Base-by-base conservation (phyloP, 2,329 filamentous ascomycete genomes). In the Aspergillus transmontanensis region DNA sequence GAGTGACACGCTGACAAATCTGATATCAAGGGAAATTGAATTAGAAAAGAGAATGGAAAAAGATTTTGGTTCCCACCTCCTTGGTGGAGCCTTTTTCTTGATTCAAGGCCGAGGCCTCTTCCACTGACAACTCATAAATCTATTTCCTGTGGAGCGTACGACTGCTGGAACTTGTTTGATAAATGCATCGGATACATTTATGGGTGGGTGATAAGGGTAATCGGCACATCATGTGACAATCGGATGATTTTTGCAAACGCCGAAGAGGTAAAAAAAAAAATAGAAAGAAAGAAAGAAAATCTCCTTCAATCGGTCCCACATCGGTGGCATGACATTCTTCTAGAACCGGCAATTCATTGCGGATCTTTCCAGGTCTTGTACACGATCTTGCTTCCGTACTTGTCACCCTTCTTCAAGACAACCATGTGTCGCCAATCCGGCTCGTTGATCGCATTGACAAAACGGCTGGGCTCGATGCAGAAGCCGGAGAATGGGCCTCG, bases 381-480 rank as follows among this genome's bases (percentile, higher is more conserved):
- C 66, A 96, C 89, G 69, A 90, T 93, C 67, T 88, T 87, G 66
- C 88, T 87, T 1, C 94, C 94, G 77, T 92, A 98, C 65, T 87
- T 88, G 76, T 94, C 84, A 0, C 94, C 94, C 82, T 90, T 94
- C 84, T 91, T 94, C 66, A 98, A 80, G 32, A 95, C 68, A 65
- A 92, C 88, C 88, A 92, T 92, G 58, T 81, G 81, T 79, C 86
- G 90, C 91, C 94, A 96, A 72, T 90, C 88, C 0, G 90, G 87
- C 56, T 90, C 87, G 71, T 97, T 97, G 73, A 89, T 83, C 0
- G 94, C 94, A 78, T 98, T 95, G 61, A 97, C 91, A 76, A 91
- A 98, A 26, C 95, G 87, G 72, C 91, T 92, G 0, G 94, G 94
- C 83, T 99, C 95, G 50, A 97, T 89, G 77, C 93, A 97, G 81